Evolutionary conservation across 345 rosid genomes (phyloP), one percentile per base, ranked within the genome.

Genomic region (Syzygium jambos): DNA sequence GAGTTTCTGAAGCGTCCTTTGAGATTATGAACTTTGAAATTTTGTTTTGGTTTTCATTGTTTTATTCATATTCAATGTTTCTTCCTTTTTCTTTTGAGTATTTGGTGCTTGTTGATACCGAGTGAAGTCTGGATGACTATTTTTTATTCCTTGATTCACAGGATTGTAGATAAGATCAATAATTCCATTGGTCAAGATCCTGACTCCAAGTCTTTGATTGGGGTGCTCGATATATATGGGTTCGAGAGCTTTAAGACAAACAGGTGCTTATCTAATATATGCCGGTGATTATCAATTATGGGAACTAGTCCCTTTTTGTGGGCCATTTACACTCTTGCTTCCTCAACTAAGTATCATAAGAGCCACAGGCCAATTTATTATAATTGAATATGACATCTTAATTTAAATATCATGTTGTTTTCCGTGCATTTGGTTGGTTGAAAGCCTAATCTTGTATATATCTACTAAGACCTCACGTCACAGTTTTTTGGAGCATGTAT

Each of bases 211-310:
- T 93, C 86, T 92, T 93, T 98, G 87, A 98, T 98, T 80, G 99
- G 99, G 30, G 99, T 98, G 89, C 95, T 98, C 89, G 99, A 98
- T 95, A 98, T 98, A 61, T 98, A 98, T 93, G 99, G 99, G 89
- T 98, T 98, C 90, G 99, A 98, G 95, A 98, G 99, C 95, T 98
- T 98, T 97, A 95, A 98, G 95, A 96, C 98, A 92, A 98, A 98
- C 96, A 98, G 99, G 99, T 98, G 96, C 98, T 94, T 94, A 89
- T 92, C 92, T 85, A 93, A 95, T 93, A 95, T 92, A 95, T 97
- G 92, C 92, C 85, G 91, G 52, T 14, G 34, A 52, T 92, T 89
- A 88, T 88, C 88, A 73, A 88, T 43, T n/a, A 30, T 9, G 25
- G 38, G 52, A 85, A 89, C 86, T 88, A 90, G 94, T 88, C 90